Percentiles rank a stretch among this genome's conserved stretches.
phyloP scores from a whole-genome alignment of 2,329 filamentous ascomycete species.

The Paraphaeosphaeria minitans region DNA sequence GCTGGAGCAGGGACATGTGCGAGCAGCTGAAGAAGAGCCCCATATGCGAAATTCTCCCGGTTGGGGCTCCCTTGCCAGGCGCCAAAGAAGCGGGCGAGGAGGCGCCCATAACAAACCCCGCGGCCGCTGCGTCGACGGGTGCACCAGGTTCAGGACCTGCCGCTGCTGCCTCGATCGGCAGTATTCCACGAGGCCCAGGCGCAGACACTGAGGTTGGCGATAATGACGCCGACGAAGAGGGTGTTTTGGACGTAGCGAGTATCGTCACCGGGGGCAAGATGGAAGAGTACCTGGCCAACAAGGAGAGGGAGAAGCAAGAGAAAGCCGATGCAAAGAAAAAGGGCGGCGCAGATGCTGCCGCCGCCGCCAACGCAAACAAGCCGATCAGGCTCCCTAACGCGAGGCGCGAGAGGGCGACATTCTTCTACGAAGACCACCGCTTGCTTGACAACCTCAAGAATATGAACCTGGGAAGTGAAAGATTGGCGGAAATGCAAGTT shows the following conservation, averaged over 20 bases:
- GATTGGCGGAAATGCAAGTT: slow-evolving; percentile 57
- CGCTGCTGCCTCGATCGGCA: slow-evolving; percentile 49
- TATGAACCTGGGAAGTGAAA: slow-evolving; percentile 53
- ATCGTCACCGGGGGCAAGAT: slow-evolving; percentile 84
- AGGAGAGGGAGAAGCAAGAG: slow-evolving; percentile 78
- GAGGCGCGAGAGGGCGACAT: slow-evolving; percentile 70
- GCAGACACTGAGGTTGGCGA: slow-evolving; percentile 61
- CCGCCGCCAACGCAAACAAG: slow-evolving; percentile 65
- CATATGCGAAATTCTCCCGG: slow-evolving; percentile 66
- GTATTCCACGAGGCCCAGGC: slow-evolving; percentile 59
- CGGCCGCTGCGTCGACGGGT: slow-evolving; percentile 62
- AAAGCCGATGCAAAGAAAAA: slow-evolving; percentile 65
- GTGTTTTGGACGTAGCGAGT: slow-evolving; percentile 81
- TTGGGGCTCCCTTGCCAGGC: slow-evolving; percentile 60
- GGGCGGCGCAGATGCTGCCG: slow-evolving; percentile 53
- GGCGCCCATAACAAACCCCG: slow-evolving; percentile 54
- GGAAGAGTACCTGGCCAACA: slow-evolving; percentile 80
- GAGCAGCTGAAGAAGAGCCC: slow-evolving; percentile 68
- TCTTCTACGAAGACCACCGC: slow-evolving; percentile 73
- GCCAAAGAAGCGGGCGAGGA: slow-evolving; percentile 50
- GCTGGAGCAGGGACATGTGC: slow-evolving; percentile 66
- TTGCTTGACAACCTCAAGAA: slow-evolving; percentile 60
- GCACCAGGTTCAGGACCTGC: slow-evolving; percentile 54
- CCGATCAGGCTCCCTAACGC: slow-evolving; percentile 70
- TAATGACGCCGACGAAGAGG: slow-evolving; percentile 63